Percentiles rank a stretch among this genome's conserved stretches.
Evolutionary conservation across 1,284 basidiomycete species (phyloP).

Genomic region (Mycosarcoma mackinlayi): DNA sequence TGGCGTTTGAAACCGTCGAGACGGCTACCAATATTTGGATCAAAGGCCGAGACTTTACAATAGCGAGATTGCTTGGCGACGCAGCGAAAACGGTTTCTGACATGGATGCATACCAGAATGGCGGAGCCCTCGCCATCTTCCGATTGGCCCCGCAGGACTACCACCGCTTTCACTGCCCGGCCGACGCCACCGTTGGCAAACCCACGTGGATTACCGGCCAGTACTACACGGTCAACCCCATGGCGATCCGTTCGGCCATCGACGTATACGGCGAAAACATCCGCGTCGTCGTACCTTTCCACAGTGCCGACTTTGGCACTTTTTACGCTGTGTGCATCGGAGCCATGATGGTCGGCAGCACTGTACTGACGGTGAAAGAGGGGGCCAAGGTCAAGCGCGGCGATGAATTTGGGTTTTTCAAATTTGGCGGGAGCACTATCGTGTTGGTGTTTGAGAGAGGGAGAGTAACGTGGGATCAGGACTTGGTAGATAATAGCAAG

Average conservation of each 20-base stretch:
- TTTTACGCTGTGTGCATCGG: conserved; percentile 64
- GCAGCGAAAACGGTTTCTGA: conserved; percentile 48
- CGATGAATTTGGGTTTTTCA: conserved; percentile 80
- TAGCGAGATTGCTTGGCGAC: conserved; percentile 80
- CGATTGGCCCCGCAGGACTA: conserved; percentile 86
- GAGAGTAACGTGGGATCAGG: conserved; percentile 86
- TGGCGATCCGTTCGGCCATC: conserved; percentile 80
- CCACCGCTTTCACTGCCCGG: conserved; percentile 93
- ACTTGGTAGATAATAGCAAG: conserved; percentile 79
- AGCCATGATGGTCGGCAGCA: conserved; percentile 74
- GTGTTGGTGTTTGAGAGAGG: conserved; percentile 75
- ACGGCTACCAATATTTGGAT: conserved; percentile 94
- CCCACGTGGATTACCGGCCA: conserved; percentile 71
- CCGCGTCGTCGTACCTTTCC: conserved; percentile 70
- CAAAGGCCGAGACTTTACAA: conserved; percentile 92
- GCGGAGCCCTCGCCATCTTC: conserved; percentile 79
- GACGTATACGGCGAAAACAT: conserved; percentile 96
- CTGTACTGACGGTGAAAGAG: conserved; percentile 83
- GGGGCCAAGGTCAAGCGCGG: conserved; percentile 83
- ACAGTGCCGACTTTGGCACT: conserved; percentile 60
- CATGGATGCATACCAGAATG: conserved; percentile 78
- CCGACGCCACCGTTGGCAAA: conserved; percentile 76
- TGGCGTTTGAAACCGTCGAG: conserved; percentile 85
- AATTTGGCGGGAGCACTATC: conserved; percentile 66
- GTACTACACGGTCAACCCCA: conserved; percentile 74